Percentiles rank a stretch among this genome's conserved stretches.
Evolutionary conservation across 306 rosid genomes (phyloP).

Genomic region (Comarum palustre): DNA sequence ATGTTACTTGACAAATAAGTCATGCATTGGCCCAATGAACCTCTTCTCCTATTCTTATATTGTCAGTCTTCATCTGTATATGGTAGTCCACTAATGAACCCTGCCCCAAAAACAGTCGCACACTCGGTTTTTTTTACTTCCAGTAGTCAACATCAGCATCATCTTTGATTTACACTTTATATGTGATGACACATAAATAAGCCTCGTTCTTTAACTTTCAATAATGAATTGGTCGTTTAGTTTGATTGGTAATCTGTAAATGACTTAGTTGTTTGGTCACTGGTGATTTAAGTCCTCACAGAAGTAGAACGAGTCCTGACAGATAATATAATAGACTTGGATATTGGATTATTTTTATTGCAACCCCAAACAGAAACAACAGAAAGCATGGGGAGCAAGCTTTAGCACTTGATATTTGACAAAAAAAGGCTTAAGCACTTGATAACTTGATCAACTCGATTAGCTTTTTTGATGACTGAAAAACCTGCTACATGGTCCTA

Average conservation of each 20-base stretch:
- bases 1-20: background rate
- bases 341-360: background rate
- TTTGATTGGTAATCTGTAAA: no score
- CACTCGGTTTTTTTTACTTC: background rate
- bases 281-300: background rate
- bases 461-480: constrained; percentile 14
- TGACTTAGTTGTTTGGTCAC: no score
- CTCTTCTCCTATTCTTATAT: background rate
- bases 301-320: background rate
- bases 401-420: background rate
- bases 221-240: no score
- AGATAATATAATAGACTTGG: no score
- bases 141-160: background rate
- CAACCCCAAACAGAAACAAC: background rate
- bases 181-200: no score
- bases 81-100: background rate
- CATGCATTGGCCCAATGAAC: background rate
- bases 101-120: background rate
- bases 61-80: background rate
- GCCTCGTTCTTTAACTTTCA: background rate
- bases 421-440: background rate
- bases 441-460: background rate
- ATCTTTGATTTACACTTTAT: background rate
- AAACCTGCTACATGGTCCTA: constrained; percentile 2
- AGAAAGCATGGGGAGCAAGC: background rate